Evolutionary conservation across 1,284 basidiomycete genomes (phyloP), one percentile per base, ranked within the genome.

Genomic region (Phellopilus nigrolimitatus): DNA sequence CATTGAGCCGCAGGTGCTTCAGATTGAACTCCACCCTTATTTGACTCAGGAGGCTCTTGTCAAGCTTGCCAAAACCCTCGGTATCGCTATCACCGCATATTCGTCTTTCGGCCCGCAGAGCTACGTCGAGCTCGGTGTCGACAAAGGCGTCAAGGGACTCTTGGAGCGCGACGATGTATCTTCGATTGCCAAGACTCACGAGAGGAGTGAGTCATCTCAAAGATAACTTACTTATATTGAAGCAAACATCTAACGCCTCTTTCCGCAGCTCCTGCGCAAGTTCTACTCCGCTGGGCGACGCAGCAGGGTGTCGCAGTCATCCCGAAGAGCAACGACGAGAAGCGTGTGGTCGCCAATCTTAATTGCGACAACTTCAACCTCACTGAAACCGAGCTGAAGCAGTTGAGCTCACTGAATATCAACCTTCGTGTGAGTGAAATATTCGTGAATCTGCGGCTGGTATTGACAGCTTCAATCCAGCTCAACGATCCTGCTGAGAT

Each of bases 21-120:
- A 91, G 64, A 73, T 91, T 45, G 88, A 91, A 67, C 70, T 84
- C 37, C 88, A 91, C 68, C 87, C 88, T 4, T 86, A 85, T 68
- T 71, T 87, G 58, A 73, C 76, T n/a, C 88, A 91, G 65, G 74
- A 83, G 55, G 67, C 73, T 10, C 71, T 90, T 47, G 65, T 90
- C 54, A 68, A 73, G 42, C 69, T 87, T 38, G 76, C 75, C 60
- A 79, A 84, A 59, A 66, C 66, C 37, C 71, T 80, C 50, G 78
- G 75, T 9, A 81, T 91, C 47, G 81, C 80, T 8, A 65, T 91
- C 49, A 91, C 88, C 42, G 88, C 78, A 0, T 92, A 90, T 69
- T 88, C 84, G 28, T 86, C 84, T n/a, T 83, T 87, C 56, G 84
- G 87, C 24, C 78, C 79, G 3, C 75, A 82, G 59, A 79, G 84